phyloP scores from a whole-genome alignment of 192 early-diverging fungal genomes.

The Coemansia sp. region DNA sequence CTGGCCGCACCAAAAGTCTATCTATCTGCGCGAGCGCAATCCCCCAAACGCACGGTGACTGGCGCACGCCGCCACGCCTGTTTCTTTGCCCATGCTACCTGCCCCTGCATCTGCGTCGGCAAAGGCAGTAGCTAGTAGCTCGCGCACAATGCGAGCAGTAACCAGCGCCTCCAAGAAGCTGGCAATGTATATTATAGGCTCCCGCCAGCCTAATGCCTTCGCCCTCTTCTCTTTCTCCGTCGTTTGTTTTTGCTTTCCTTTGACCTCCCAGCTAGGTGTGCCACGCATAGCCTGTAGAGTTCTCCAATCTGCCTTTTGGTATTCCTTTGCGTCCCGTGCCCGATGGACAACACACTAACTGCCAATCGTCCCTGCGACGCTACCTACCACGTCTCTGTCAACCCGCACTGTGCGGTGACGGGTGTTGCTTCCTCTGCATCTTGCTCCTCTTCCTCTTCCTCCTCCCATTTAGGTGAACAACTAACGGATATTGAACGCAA shows the following conservation, averaged over 20 bases:
- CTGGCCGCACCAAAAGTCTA: not conserved
- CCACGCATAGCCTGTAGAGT: too few relatives aligned
- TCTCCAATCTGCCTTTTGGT: not conserved
- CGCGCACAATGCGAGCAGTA: too few relatives aligned
- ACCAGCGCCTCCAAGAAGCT: too few relatives aligned
- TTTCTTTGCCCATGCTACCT: not conserved
- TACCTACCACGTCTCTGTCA: not conserved
- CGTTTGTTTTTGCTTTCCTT: not conserved
- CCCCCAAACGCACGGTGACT: too few relatives aligned
- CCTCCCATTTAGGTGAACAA: constrained; percentile 56
- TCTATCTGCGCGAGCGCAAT: not conserved
- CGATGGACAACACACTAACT: constrained; percentile 13
- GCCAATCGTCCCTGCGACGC: constrained; percentile 11
- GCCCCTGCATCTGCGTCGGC: too few relatives aligned
- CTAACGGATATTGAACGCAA: constrained; percentile 76
- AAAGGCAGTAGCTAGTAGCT: too few relatives aligned
- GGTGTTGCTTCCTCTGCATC: not conserved
- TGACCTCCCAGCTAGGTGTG: not conserved
- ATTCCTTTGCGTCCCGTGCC: not conserved
- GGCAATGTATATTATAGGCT: too few relatives aligned
- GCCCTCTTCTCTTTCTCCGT: too few relatives aligned
- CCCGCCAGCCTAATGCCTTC: too few relatives aligned
- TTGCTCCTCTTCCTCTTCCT: not conserved
- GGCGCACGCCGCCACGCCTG: not conserved
- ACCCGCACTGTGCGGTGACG: constrained; percentile 4